Conservation (phyloP, 441 rosid species). For the Eutrema salsugineum region DNA sequence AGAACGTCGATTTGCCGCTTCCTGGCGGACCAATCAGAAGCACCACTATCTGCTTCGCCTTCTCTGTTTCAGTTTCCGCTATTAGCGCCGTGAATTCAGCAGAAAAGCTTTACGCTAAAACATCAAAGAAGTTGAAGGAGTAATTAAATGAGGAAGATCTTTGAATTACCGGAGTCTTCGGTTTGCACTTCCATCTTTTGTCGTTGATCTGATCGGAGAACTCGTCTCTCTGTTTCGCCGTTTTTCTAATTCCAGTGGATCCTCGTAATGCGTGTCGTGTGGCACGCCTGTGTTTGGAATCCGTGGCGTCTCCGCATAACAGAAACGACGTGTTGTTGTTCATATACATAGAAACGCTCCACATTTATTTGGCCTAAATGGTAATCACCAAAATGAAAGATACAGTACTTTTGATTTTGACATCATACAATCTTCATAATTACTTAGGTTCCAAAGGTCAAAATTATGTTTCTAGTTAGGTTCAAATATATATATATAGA, state of each 20-base stretch:
- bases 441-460: not conserved
- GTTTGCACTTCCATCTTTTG: constrained; percentile 6
- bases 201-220: constrained; percentile 23
- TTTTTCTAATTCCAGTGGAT: not conserved
- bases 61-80: constrained; percentile 32
- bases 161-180: constrained; percentile 18
- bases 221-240: constrained; percentile 1
- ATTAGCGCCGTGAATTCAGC: not conserved
- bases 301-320: not conserved
- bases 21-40: constrained; percentile 85
- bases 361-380: too few species aligned
- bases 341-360: not conserved
- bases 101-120: not conserved
- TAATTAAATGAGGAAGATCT: not conserved
- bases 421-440: too few species aligned
- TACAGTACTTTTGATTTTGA: too few species aligned
- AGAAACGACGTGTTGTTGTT: constrained; percentile 14
- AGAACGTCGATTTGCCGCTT: constrained; percentile 89
- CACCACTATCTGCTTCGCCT: constrained; percentile 41
- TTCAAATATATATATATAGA: too few species aligned
- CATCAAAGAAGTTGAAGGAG: not conserved
- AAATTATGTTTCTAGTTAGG: not conserved
- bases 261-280: constrained; percentile 12
- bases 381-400: too few species aligned
- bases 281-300: not conserved